Evolutionary conservation across 2,329 filamentous ascomycete species (phyloP), one percentile per base, ranked within the genome.

Genomic region (Xylaria sp.): DNA sequence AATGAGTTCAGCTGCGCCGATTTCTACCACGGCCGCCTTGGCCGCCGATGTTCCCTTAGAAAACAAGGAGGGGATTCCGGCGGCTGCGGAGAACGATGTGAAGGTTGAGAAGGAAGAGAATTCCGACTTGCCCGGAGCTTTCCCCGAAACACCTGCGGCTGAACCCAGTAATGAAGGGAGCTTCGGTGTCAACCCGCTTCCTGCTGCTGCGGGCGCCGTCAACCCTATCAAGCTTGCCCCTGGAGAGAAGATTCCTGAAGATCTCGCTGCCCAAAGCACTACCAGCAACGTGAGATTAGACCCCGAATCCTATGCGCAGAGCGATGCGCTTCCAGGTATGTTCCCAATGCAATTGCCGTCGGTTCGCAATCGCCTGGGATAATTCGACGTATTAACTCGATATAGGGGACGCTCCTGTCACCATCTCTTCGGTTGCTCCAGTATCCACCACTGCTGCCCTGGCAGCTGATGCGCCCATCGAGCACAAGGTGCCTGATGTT

Each of bases 281-380:
- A 91, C 93, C 78, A 83, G 83, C 68, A 90, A 93, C 59, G 87
- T 97, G 76, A 88, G 90, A 76, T 87, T 93, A 23, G 94, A 97
- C 79, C 87, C 93, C 79, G 92, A 90, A 74, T 95, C 93, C 1
- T 98, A 97, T 80, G 91, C 97, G 79, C 92, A 92, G 80, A 89
- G 90, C 71, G 92, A 92, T 76, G 87, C 89, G 66, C 80, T 90
- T 49, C 84, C 86, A 59, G 87, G 86, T 72, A 75, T 59, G 74
- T 64, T 76, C 20, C 20, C 6, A 54, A 17, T 7, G 28, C n/a
- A 11, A 38, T 48, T 20, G 42, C 17, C 3, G 2, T 33, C 6
- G 77, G 31, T 23, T 15, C 31, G 38, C 20, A 49, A 11, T 20
- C 9, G 26, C 23, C 28, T 20, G 5, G 44, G 17, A 1, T n/a